These are phyloP conservation scores for Apiospora koreana DNA, from an alignment of 2,329 filamentous ascomycete species.

Conservation along the genomic window DNA sequence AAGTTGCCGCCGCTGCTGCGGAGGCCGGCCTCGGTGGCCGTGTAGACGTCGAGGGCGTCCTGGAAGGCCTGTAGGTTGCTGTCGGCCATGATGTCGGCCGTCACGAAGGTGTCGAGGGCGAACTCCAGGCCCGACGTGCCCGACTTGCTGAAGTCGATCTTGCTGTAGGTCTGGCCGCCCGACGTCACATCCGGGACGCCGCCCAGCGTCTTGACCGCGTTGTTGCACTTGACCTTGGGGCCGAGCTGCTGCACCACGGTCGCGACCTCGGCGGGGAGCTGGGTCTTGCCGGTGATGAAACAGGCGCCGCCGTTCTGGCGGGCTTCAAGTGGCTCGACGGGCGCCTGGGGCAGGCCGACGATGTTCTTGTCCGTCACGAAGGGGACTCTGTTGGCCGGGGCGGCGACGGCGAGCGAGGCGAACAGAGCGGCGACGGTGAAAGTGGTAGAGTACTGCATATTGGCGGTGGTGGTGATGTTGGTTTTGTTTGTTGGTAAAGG, in stretches of 20 bases:
- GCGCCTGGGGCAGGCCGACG: not conserved
- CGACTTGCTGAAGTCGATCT: conserved; percentile 57
- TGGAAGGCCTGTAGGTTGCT: conserved; percentile 54
- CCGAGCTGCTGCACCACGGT: conserved; percentile 43
- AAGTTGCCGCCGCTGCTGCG: conserved; percentile 53
- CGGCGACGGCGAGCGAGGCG: conserved; percentile 13
- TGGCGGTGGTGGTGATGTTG: not conserved
- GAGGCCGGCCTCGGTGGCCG: conserved; percentile 61
- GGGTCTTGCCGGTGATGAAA: conserved; percentile 53
- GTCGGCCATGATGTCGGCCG: conserved; percentile 47
- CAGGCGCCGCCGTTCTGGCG: conserved; percentile 33
- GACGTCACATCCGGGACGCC: conserved; percentile 59
- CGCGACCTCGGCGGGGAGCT: conserved; percentile 52
- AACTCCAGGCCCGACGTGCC: conserved; percentile 50
- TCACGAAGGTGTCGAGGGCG: conserved; percentile 54
- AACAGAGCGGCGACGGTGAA: conserved; percentile 12
- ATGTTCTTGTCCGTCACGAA: conserved; percentile 15
- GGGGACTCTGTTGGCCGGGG: conserved; percentile 4
- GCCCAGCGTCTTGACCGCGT: conserved; percentile 46
- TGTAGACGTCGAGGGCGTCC: conserved; percentile 55
- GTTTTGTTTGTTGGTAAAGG: not conserved
- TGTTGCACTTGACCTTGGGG: conserved; percentile 50
- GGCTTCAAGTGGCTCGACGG: conserved; percentile 6
- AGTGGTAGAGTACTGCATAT: conserved; percentile 13
- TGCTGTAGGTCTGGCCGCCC: conserved; percentile 50